A percentile compares a stretch with the other conserved stretches of the same genome.
These are phyloP conservation scores for Hericium alpestre DNA, from an alignment of 768 basidiomycete genomes.

Conservation along the genomic window DNA sequence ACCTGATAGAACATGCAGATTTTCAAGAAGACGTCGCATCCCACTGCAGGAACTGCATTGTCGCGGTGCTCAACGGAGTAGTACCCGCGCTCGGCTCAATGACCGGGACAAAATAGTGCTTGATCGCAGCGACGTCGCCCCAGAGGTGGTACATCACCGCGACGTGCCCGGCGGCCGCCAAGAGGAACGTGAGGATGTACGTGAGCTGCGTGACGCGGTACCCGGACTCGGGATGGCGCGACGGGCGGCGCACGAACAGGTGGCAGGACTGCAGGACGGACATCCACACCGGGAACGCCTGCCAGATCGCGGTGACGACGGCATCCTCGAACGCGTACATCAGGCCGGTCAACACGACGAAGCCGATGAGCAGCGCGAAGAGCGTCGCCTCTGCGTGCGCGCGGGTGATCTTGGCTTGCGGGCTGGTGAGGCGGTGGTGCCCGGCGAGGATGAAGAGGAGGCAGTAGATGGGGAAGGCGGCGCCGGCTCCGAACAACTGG, in stretches of 20 bases:
- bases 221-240: slow-evolving; percentile 5
- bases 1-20: too few species aligned
- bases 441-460: slow-evolving; percentile 7
- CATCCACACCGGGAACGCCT: slow-evolving; percentile 10
- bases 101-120: slow-evolving; percentile 3
- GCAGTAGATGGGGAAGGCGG: slow-evolving; percentile 8
- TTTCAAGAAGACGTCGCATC: slow-evolving; percentile 5
- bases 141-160: background rate
- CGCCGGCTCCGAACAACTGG: slow-evolving; percentile 7
- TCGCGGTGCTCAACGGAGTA: slow-evolving; percentile 1
- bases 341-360: slow-evolving; percentile 2
- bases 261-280: slow-evolving; percentile 1
- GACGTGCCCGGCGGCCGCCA: slow-evolving; percentile 6
- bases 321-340: slow-evolving; percentile 7
- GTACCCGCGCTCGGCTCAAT: slow-evolving; percentile 1
- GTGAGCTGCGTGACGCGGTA: slow-evolving; percentile 10
- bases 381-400: slow-evolving; percentile 10
- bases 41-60: slow-evolving; percentile 8
- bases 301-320: slow-evolving; percentile 10
- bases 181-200: slow-evolving; percentile 6
- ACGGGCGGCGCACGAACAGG: slow-evolving; percentile 10
- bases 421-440: background rate
- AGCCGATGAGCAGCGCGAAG: slow-evolving; percentile 8
- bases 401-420: slow-evolving; percentile 6
- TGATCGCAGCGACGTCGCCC: slow-evolving; percentile 3